These are phyloP conservation scores for Kalanchoe fedtschenkoi DNA, from an alignment of 164 flowering plant species.

Conservation along the genomic window DNA sequence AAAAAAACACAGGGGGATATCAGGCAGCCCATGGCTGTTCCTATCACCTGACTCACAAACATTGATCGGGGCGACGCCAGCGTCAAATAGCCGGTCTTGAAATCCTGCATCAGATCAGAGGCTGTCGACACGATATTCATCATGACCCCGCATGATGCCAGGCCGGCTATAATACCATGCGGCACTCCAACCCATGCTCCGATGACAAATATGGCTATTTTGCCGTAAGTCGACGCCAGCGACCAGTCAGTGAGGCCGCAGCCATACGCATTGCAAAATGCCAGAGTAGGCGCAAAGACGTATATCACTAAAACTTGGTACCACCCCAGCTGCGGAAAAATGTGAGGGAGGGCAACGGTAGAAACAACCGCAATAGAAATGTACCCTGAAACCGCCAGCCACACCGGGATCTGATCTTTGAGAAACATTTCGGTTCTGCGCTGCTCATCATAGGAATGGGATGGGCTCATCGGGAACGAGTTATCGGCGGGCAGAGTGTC, in stretches of 20 bases:
- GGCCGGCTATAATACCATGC: conserved; percentile 1
- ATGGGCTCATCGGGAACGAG: conserved; percentile 3
- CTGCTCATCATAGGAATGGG: conserved; percentile 4
- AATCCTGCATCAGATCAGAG: neutral
- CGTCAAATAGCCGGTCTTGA: neutral
- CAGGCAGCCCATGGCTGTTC: conserved; percentile 1
- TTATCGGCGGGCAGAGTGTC: neutral
- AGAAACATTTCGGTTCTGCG: neutral
- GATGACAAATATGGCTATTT: conserved; percentile 2
- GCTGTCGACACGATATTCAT: conserved; percentile 1
- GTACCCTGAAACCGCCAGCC: neutral
- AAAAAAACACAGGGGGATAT: conserved; percentile 1
- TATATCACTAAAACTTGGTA: neutral
- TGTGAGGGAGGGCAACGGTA: neutral
- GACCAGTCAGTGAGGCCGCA: conserved; percentile 2
- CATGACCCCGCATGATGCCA: conserved; percentile 1
- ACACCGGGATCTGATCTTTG: neutral
- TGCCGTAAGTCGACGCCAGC: neutral
- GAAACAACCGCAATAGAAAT: neutral
- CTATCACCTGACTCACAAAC: neutral
- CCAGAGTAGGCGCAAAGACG: conserved; percentile 1
- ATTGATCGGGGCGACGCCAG: too few species aligned
- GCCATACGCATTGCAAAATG: neutral
- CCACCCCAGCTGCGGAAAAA: conserved; percentile 4
- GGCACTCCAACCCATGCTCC: conserved; percentile 4